Conservation (phyloP, 129 eudicot genomes). For the Gnaphalium uliginosum region DNA sequence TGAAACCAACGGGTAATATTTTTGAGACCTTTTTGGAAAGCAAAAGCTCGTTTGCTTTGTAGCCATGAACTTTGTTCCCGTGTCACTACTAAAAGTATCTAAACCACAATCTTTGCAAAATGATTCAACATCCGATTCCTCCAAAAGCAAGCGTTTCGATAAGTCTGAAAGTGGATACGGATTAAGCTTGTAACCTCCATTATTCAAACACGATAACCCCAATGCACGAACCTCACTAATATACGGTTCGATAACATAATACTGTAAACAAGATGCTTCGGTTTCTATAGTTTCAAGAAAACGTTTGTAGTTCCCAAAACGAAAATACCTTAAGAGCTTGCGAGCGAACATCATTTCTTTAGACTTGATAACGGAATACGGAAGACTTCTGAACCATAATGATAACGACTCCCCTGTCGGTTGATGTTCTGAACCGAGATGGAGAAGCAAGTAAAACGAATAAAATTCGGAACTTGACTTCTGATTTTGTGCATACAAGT, state of each 20-base stretch:
- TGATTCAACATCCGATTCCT: conserved; percentile 68
- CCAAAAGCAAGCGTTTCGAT: conserved; percentile 52
- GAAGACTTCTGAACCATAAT: conserved; percentile 68
- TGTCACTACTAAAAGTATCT: conserved; percentile 47
- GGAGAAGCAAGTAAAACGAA: conserved; percentile 68
- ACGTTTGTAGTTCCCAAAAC: conserved; percentile 64
- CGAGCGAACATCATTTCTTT: conserved; percentile 75
- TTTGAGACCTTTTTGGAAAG: conserved; percentile 45
- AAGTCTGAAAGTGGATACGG: conserved; percentile 61
- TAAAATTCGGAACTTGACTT: conserved; percentile 57
- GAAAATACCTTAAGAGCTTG: conserved; percentile 63
- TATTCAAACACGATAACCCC: conserved; percentile 62
- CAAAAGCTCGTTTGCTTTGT: conserved; percentile 59
- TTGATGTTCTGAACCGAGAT: conserved; percentile 54
- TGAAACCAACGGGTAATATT: conserved; percentile 49
- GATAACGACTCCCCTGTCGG: conserved; percentile 67
- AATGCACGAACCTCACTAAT: conserved; percentile 68
- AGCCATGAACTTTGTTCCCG: conserved; percentile 53
- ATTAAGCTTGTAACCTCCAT: conserved; percentile 76
- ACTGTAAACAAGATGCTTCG: conserved; percentile 79
- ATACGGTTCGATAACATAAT: conserved; percentile 66
- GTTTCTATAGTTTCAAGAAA: conserved; percentile 50
- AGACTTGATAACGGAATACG: conserved; percentile 51
- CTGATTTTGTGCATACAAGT: conserved; percentile 60
- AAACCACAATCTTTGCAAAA: conserved; percentile 77